A percentile compares a stretch with the other conserved stretches of the same genome.
Conservation (phyloP, 2,329 filamentous ascomycete genomes). For the Diaporthe amygdali region DNA sequence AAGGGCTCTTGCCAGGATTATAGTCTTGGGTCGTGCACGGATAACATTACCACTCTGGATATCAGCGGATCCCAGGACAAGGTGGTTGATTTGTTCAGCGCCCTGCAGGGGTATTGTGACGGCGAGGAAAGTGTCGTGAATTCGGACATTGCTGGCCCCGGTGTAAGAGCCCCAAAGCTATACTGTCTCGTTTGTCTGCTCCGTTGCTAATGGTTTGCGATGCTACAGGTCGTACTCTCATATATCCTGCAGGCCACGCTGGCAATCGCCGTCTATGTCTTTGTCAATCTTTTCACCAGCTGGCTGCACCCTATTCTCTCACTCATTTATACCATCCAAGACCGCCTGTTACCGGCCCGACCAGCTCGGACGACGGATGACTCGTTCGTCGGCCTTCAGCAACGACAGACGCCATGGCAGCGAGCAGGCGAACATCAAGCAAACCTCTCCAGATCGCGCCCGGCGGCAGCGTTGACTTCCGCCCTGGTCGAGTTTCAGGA, state of each 20-base stretch:
- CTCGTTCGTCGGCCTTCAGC: background rate
- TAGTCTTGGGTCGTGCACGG: constrained; percentile 19
- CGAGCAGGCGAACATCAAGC: constrained; percentile 21
- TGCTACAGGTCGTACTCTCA: constrained; percentile 18
- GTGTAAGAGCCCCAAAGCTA: background rate
- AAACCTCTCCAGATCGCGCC: constrained; percentile 22
- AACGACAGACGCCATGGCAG: background rate
- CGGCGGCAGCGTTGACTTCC: constrained; percentile 25
- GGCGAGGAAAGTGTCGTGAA: constrained; percentile 19
- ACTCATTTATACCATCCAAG: constrained; percentile 16
- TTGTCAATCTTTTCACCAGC: constrained; percentile 19
- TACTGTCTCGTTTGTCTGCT: background rate
- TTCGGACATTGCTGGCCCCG: constrained; percentile 22
- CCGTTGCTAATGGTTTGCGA: background rate
- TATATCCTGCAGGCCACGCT: constrained; percentile 23
- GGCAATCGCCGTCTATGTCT: constrained; percentile 20
- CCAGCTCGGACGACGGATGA: background rate
- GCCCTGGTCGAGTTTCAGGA: constrained; percentile 34
- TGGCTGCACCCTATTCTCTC: constrained; percentile 19
- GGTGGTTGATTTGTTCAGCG: constrained; percentile 9
- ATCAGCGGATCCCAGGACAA: constrained; percentile 9
- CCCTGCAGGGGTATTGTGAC: constrained; percentile 8
- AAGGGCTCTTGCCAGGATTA: constrained; percentile 22
- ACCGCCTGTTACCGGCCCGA: background rate
- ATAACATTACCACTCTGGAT: constrained; percentile 11